These are phyloP conservation scores for Phytophthora multivora DNA, from an alignment of 352 stramenopile genomes.

Conservation along the genomic window DNA sequence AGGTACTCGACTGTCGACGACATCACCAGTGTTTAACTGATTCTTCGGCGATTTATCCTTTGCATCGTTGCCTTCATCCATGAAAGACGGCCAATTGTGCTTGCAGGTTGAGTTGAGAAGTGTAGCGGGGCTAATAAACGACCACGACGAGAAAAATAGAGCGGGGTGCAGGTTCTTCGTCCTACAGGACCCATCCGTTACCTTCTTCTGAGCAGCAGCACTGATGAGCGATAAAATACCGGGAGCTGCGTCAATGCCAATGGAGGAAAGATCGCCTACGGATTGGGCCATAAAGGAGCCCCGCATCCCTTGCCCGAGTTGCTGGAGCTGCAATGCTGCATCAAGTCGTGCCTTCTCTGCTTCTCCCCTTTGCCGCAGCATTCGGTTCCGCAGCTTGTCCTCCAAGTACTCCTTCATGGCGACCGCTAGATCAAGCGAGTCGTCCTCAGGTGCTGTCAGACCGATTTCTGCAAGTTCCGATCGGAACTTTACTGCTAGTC, in stretches of 20 bases:
- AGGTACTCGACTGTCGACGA: background rate
- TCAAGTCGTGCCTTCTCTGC: slow-evolving; percentile 33
- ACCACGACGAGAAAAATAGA: slow-evolving; percentile 88
- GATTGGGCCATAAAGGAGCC: background rate
- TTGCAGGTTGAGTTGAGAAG: slow-evolving; percentile 75
- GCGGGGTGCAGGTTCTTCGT: slow-evolving; percentile 77
- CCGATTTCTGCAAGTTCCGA: slow-evolving; percentile 31
- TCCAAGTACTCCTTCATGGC: slow-evolving; percentile 64
- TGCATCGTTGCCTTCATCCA: slow-evolving; percentile 49
- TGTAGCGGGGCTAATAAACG: slow-evolving; percentile 63
- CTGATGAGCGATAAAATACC: background rate
- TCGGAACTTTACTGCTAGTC: slow-evolving; percentile 42
- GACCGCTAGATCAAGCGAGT: slow-evolving; percentile 52
- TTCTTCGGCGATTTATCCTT: slow-evolving; percentile 27
- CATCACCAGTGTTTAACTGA: slow-evolving; percentile 1
- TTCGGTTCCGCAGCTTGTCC: slow-evolving; percentile 47
- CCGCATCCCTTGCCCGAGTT: slow-evolving; percentile 22
- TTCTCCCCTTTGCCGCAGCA: slow-evolving; percentile 24
- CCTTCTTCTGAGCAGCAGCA: slow-evolving; percentile 24
- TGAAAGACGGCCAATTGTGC: slow-evolving; percentile 85
- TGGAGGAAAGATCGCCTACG: background rate
- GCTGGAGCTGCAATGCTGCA: slow-evolving; percentile 31
- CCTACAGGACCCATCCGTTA: slow-evolving; percentile 32
- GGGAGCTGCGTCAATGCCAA: background rate
- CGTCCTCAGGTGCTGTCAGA: slow-evolving; percentile 33